Evolutionary conservation across 352 stramenopile genomes (phyloP).

Genomic region (Phytophthora constricta): DNA sequence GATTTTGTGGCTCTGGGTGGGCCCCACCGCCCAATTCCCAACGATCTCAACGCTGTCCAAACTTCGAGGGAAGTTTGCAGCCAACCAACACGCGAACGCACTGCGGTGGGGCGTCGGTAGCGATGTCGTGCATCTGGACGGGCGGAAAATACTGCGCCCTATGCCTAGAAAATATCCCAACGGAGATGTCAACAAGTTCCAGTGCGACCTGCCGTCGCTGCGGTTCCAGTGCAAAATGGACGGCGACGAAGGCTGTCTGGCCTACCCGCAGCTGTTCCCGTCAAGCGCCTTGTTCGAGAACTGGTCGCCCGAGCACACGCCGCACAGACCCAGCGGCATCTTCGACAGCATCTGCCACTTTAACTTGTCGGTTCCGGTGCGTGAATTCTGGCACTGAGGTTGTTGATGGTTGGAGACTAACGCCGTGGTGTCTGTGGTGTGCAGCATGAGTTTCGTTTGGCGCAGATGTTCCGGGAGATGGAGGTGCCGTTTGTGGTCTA

Average conservation of each 20-base stretch:
- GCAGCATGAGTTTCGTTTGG: slow-evolving; percentile 82
- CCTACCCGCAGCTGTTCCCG: slow-evolving; percentile 77
- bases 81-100: slow-evolving; percentile 16
- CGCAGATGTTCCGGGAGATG: slow-evolving; percentile 89
- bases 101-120: slow-evolving; percentile 30
- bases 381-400: background rate
- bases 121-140: slow-evolving; percentile 40
- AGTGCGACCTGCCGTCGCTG: slow-evolving; percentile 63
- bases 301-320: slow-evolving; percentile 76
- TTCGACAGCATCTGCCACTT: slow-evolving; percentile 75
- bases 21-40: background rate
- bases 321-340: slow-evolving; percentile 32
- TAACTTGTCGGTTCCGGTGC: slow-evolving; percentile 61
- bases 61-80: slow-evolving; percentile 13
- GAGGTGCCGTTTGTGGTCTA: slow-evolving; percentile 96
- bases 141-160: slow-evolving; percentile 31
- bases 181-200: slow-evolving; percentile 46
- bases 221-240: slow-evolving; percentile 66
- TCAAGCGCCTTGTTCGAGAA: slow-evolving; percentile 78
- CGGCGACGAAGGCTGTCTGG: slow-evolving; percentile 39
- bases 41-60: slow-evolving; percentile 7
- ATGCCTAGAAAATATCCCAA: slow-evolving; percentile 55
- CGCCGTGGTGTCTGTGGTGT: slow-evolving; percentile 1
- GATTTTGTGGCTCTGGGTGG: slow-evolving; percentile 23
- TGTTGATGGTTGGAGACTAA: slow-evolving; percentile 3